Conservation (phyloP, 2,329 filamentous ascomycete species). For the Penicillium sp. region DNA sequence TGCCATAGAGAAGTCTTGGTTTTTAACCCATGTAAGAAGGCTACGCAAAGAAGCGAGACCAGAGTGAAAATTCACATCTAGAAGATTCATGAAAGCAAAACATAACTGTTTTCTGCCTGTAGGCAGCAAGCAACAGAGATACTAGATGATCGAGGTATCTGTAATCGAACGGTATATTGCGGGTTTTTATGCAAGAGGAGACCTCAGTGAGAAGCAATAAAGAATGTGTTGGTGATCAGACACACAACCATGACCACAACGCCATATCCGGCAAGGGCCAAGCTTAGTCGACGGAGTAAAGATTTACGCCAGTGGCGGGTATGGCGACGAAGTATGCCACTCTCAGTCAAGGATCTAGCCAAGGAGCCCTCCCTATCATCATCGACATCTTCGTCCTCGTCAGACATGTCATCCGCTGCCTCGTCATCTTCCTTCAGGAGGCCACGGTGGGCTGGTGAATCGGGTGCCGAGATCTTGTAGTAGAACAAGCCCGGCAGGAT, state of each 20-base stretch:
- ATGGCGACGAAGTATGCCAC: conserved; percentile 60
- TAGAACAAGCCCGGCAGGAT: conserved; percentile 96
- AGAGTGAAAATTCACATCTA: not conserved
- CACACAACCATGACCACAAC: conserved; percentile 86
- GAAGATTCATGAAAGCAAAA: not conserved
- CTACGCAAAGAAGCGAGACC: not conserved
- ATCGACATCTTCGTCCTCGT: conserved; percentile 34
- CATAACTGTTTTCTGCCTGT: not conserved
- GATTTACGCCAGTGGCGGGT: conserved; percentile 65
- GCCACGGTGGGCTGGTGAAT: conserved; percentile 81
- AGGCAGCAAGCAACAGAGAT: not conserved
- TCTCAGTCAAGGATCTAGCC: conserved; percentile 53
- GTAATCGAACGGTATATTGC: not conserved
- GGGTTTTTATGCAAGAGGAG: not conserved
- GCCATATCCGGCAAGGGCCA: conserved; percentile 81
- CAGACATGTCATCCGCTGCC: conserved; percentile 56
- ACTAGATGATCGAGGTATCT: not conserved
- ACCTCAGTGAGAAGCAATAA: conserved; percentile 62
- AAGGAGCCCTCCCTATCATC: conserved; percentile 38
- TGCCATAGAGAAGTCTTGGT: not conserved
- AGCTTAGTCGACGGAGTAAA: conserved; percentile 68
- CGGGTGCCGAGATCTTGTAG: conserved; percentile 93
- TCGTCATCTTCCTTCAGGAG: conserved; percentile 89
- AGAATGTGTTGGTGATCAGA: conserved; percentile 80
- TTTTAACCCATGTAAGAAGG: not conserved